These are phyloP conservation scores for Arachis hypogaea DNA, from an alignment of 306 rosid genomes.

Conservation along the genomic window DNA sequence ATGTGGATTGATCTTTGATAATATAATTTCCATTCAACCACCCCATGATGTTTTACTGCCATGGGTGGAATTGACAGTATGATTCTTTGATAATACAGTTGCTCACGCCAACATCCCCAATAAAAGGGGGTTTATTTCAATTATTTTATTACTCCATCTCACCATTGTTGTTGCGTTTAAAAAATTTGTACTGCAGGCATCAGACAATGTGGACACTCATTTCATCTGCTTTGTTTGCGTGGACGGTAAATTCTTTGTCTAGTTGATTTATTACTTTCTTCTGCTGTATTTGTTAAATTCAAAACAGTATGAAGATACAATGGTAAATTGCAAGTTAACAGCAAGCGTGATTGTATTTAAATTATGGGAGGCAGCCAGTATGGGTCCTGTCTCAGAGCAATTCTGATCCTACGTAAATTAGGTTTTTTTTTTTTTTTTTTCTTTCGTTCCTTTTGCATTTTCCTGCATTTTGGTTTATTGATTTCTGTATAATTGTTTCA, in stretches of 20 bases:
- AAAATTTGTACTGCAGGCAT: constrained; percentile 57
- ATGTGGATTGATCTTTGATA: neutral
- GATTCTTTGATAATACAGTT: neutral
- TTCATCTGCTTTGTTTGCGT: constrained; percentile 85
- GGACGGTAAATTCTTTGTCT: constrained; percentile 54
- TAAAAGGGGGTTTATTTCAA: neutral
- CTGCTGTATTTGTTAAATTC: constrained; percentile 6
- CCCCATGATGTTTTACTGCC: neutral
- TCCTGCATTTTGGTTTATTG: neutral
- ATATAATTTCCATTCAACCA: no score
- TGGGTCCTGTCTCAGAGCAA: neutral
- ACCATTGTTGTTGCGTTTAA: neutral
- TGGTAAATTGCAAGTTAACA: neutral
- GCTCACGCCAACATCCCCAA: neutral
- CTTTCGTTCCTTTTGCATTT: neutral
- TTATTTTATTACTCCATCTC: constrained; percentile 1
- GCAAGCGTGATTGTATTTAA: neutral
- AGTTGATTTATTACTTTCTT: constrained; percentile 16
- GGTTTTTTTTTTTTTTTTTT: constrained; percentile 3
- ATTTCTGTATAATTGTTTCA: neutral
- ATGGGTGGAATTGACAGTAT: neutral
- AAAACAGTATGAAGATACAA: constrained; percentile 31
- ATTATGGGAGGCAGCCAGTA: neutral
- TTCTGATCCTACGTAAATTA: neutral
- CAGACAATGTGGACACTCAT: constrained; percentile 69